Percentiles rank a stretch among this genome's conserved stretches.
Evolutionary conservation across 2,329 filamentous ascomycete genomes (phyloP).

Genomic region (Botrytis cinerea): DNA sequence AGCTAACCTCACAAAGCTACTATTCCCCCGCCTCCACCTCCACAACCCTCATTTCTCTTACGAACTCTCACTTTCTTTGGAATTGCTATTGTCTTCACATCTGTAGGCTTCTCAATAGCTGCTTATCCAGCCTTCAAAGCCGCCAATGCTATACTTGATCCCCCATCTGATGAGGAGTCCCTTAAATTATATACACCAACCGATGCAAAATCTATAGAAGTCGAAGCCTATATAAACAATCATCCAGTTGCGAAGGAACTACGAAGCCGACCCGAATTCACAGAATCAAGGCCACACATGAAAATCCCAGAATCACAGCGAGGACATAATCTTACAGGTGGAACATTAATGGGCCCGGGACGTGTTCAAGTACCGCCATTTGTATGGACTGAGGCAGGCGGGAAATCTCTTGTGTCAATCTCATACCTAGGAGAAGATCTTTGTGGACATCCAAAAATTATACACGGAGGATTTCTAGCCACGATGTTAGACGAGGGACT

Average conservation of each 20-base stretch:
- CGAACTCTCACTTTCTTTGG: slow-evolving; percentile 50
- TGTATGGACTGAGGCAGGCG: slow-evolving; percentile 70
- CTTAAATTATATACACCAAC: slow-evolving; percentile 63
- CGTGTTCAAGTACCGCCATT: slow-evolving; percentile 81
- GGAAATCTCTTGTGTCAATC: slow-evolving; percentile 70
- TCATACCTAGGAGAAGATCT: slow-evolving; percentile 76
- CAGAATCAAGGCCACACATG: slow-evolving; percentile 80
- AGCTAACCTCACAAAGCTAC: background rate
- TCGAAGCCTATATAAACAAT: slow-evolving; percentile 73
- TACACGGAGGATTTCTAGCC: slow-evolving; percentile 89
- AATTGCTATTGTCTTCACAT: slow-evolving; percentile 51
- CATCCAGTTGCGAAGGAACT: slow-evolving; percentile 75
- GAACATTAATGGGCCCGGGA: slow-evolving; percentile 72
- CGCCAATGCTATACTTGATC: slow-evolving; percentile 52
- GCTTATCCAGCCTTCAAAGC: slow-evolving; percentile 54
- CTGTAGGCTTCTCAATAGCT: slow-evolving; percentile 58
- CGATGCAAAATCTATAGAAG: slow-evolving; percentile 54
- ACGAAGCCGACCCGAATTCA: slow-evolving; percentile 64
- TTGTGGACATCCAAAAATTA: slow-evolving; percentile 86
- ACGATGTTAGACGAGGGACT: slow-evolving; percentile 90
- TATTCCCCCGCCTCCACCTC: slow-evolving; percentile 7
- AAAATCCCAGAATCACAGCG: slow-evolving; percentile 75
- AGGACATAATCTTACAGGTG: slow-evolving; percentile 76
- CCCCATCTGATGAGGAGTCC: slow-evolving; percentile 71
- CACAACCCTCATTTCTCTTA: slow-evolving; percentile 46